Evolutionary conservation across 495 filamentous ascomycete genomes (phyloP), one percentile per base, ranked within the genome.

Genomic region (Penicillium ochrochloron): DNA sequence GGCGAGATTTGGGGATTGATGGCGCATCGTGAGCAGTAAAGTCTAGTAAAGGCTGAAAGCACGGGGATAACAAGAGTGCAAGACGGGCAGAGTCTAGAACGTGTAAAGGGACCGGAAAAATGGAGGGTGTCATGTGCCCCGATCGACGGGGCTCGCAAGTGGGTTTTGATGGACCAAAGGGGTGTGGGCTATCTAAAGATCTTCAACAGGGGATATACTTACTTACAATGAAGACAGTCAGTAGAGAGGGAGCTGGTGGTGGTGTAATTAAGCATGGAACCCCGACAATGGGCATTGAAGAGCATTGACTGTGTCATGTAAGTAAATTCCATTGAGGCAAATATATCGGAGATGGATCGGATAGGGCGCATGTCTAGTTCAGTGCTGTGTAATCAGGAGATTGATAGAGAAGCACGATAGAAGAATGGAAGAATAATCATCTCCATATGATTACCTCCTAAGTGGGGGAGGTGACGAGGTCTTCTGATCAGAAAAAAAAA

Each of bases 401-500:
- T 19, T 25, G 3, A 2, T 27, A 29, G 6, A 31, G 14, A 27
- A 31, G 25, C 17, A 52, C 1, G 25, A 52, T 31, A 2, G 25
- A 52, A 52, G 48, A 52, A 52, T 29, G 25, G 25, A 29, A 52
- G 48, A 52, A 52, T 17, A 15, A 29, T 52, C 46, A 50, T 52
- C 29, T 52, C 50, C 11, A 10, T 41, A 59, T 15, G 27, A 29
- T 51, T 12, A n/a, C 57, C 25, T 27, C 25, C 25, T 37, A 56
- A 59, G 53, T 64, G 69, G 69, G 72, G 69, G 67, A 57, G 61
- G 69, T 75, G 72, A 76, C 67, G 71, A 74, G 77, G 77, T 79
- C 77, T 75, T 77, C 74, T 78, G 77, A 79, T 78, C 77, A 80
- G 68, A 77, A 78, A 76, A 77, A 75, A 73, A 71, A 55, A 52